Percentiles rank a stretch among this genome's conserved stretches.
These are phyloP conservation scores for Annona cherimola DNA, from an alignment of 164 flowering plant genomes.

Conservation along the genomic window DNA sequence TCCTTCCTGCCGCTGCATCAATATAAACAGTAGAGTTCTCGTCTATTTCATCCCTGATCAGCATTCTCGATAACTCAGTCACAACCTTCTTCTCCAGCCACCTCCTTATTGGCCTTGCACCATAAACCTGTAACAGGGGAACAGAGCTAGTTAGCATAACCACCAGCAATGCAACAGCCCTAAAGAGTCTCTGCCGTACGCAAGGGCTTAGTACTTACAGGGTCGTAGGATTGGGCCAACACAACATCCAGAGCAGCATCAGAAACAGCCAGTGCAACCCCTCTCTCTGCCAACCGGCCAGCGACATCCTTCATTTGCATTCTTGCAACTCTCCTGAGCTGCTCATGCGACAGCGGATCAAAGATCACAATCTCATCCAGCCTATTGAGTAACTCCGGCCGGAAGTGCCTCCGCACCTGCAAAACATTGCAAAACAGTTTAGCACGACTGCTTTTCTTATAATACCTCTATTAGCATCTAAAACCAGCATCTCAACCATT, in stretches of 20 bases:
- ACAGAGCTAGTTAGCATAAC: not conserved
- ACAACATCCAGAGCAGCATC: constrained; percentile 73
- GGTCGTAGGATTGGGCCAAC: constrained; percentile 73
- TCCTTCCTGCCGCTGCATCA: constrained; percentile 38
- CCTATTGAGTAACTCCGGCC: constrained; percentile 78
- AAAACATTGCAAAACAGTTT: not conserved
- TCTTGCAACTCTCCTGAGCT: constrained; percentile 69
- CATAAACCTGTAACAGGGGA: constrained; percentile 51
- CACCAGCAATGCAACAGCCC: not conserved
- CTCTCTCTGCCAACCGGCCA: constrained; percentile 71
- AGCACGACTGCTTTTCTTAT: not conserved
- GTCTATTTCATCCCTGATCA: constrained; percentile 67
- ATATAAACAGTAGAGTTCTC: constrained; percentile 88
- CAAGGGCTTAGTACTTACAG: constrained; percentile 37
- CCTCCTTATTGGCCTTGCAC: constrained; percentile 87
- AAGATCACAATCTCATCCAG: constrained; percentile 89
- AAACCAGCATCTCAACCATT: not conserved
- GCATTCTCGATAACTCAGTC: constrained; percentile 77
- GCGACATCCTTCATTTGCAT: constrained; percentile 85
- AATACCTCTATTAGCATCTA: not conserved
- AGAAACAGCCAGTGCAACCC: constrained; percentile 72
- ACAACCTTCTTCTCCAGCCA: constrained; percentile 91
- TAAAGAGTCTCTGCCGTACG: not conserved
- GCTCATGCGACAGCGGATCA: constrained; percentile 80
- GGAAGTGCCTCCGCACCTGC: constrained; percentile 76